These are phyloP conservation scores for Aspergillus eucalypticola DNA, from an alignment of 2,329 filamentous ascomycete genomes.

Conservation along the genomic window DNA sequence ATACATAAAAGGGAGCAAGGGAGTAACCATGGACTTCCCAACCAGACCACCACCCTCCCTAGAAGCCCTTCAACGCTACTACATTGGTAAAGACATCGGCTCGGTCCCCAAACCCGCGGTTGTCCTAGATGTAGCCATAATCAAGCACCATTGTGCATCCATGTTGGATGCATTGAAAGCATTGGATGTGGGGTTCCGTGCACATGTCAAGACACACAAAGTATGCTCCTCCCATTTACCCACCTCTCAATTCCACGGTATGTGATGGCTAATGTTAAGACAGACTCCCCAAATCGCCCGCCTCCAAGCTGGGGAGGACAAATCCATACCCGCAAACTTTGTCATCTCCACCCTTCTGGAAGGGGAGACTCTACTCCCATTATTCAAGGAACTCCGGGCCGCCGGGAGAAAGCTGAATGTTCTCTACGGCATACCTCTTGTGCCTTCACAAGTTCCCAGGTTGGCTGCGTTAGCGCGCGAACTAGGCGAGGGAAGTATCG, in stretches of 20 bases:
- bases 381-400: constrained; percentile 59
- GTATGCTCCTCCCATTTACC: constrained; percentile 41
- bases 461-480: constrained; percentile 58
- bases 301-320: constrained; percentile 66
- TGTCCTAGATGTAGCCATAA: constrained; percentile 67
- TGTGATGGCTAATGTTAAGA: background rate
- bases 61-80: constrained; percentile 33
- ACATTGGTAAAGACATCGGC: constrained; percentile 61
- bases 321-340: constrained; percentile 55
- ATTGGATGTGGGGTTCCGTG: constrained; percentile 67
- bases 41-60: constrained; percentile 6
- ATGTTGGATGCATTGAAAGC: constrained; percentile 67
- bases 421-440: constrained; percentile 71
- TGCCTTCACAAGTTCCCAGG: constrained; percentile 61
- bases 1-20: too few relatives aligned
- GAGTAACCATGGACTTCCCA: too few relatives aligned
- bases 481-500: constrained; percentile 59
- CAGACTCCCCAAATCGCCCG: constrained; percentile 67
- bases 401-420: constrained; percentile 62
- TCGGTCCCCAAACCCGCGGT: constrained; percentile 66
- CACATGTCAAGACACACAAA: constrained; percentile 84
- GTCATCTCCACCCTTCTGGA: constrained; percentile 75
- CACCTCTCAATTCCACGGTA: background rate
- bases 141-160: constrained; percentile 66
- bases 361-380: constrained; percentile 65